Evolutionary conservation across 495 filamentous ascomycete genomes (phyloP), one percentile per base, ranked within the genome.

Genomic region (Poronia punctata): DNA sequence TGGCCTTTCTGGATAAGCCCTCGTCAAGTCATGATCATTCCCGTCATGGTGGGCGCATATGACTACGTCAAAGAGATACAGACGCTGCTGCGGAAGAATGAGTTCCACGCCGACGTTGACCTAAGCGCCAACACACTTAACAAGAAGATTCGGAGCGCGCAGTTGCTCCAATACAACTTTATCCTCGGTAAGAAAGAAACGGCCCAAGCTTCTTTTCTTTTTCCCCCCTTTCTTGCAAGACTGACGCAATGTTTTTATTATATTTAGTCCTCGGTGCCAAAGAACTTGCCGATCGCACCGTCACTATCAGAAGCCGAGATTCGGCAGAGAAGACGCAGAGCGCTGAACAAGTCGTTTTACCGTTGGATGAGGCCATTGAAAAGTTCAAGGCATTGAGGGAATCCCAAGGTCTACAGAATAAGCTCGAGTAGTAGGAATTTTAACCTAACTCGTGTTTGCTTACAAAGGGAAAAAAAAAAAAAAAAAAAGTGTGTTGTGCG

Each of bases 1-100:
- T 97, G 90, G 90, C 92, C 92, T 0, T 95, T 96, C 75, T 98
- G 92, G 92, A 65, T 98, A 43, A 89, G 81, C 48, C 92, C 92
- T 18, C 80, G 90, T 14, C 92, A 98, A 66, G 76, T 97, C 33
- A 67, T 97, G 45, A 79, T 97, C 39, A 80, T 97, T 6, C 93
- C 92, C 2, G 89, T 98, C 46, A 89, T 89, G 74, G 83, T 83
- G 14, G 74, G 76, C 22, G 78, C 81, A 46, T 82, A 87, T 51
- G 84, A 87, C 47, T 98, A 97, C 56, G 87, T 80, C 12, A 70
- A 83, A 56, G 92, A 97, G 65, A 74, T 97, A 12, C 84, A 85
- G 57, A 48, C 43, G 8, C 62, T 76, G 15, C 70, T 83, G 48
- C 70, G 72, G 38, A 62, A 57, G 17, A 60, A 76, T 53, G 72